Base-by-base conservation (phyloP, 768 basidiomycete genomes). In the Lactarius indigo region DNA sequence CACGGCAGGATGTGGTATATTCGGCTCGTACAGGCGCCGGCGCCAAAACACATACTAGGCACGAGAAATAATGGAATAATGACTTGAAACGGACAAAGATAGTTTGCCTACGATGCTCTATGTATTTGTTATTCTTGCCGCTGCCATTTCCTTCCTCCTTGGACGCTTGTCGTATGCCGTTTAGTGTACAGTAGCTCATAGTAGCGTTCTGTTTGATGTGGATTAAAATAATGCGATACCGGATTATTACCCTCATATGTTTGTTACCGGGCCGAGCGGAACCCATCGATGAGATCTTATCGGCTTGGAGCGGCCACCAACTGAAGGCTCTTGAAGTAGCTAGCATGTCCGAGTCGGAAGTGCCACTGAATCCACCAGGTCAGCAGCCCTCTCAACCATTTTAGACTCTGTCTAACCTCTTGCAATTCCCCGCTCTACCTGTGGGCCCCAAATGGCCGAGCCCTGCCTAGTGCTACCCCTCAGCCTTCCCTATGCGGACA, bases 1-100 rank as follows among this genome's bases (percentile, higher is more conserved):
- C 76, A 81, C 85, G 2, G 82, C 85, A 17, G 79, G 83, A 4
- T 87, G 86, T 70, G 89, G 89, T 35, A 79, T 85, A 60, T 91
- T 88, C 73, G 88, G 90, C 7, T 78, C 83, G 64, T 92, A 89
- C 77, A 82, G 81, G 70, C 80, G 75, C 50, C 70, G 69, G 17
- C 71, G 76, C 57, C 69, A 72, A 37, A 6, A 9, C 50, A 65
- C 61, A n/a, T 76, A 73, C 65, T 77, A 65, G 68, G 39, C 8
- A 52, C 28, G 26, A 44, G n/a, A 23, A 47, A 18, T 42, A 42
- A 52, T 26, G 50, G 37, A 6, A 9, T 28, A 15, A 9, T 12
- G 10, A 50, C 18, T 30, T 17, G 57, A 28, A 31, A 63, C 31
- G 63, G 37, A 58, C 58, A 23, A 39, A 66, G 69, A 57, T 18